Conservation (phyloP, 2,329 filamentous ascomycete genomes). For the Diaporthe sp. region DNA sequence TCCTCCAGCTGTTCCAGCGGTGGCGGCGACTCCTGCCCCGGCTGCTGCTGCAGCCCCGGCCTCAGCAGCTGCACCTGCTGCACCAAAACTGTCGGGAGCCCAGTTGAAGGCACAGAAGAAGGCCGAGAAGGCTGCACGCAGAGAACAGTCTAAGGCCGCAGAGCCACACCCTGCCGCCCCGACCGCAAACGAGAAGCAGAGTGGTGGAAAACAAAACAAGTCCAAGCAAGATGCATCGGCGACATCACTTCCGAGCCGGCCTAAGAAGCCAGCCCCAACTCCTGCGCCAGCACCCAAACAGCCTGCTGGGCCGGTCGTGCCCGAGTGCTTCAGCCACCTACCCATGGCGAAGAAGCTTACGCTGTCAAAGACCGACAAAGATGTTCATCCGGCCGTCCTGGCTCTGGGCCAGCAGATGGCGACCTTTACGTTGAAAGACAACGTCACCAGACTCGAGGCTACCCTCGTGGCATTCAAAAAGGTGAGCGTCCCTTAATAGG, state of each 20-base stretch:
- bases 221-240: constrained; percentile 59
- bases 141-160: constrained; percentile 72
- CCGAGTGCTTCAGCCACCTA: constrained; percentile 85
- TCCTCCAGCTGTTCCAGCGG: constrained; percentile 36
- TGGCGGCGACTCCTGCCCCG: constrained; percentile 33
- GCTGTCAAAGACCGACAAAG: constrained; percentile 72
- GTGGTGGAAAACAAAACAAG: constrained; percentile 53
- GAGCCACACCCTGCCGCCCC: constrained; percentile 51
- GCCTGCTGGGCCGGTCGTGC: constrained; percentile 68
- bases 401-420: constrained; percentile 91
- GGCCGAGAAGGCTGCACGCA: constrained; percentile 89
- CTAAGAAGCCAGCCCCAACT: constrained; percentile 46
- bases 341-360: constrained; percentile 73
- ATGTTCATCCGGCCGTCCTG: constrained; percentile 89
- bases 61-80: constrained; percentile 45
- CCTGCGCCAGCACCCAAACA: constrained; percentile 61
- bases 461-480: constrained; percentile 92
- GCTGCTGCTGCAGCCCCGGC: constrained; percentile 35
- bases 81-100: constrained; percentile 75
- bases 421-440: constrained; percentile 89
- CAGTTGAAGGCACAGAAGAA: constrained; percentile 91
- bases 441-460: constrained; percentile 87
- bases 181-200: constrained; percentile 59
- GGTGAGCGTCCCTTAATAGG: constrained; percentile 60
- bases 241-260: constrained; percentile 45